Conservation (phyloP, 768 basidiomycete species). For the Mycena albidolilacea region DNA sequence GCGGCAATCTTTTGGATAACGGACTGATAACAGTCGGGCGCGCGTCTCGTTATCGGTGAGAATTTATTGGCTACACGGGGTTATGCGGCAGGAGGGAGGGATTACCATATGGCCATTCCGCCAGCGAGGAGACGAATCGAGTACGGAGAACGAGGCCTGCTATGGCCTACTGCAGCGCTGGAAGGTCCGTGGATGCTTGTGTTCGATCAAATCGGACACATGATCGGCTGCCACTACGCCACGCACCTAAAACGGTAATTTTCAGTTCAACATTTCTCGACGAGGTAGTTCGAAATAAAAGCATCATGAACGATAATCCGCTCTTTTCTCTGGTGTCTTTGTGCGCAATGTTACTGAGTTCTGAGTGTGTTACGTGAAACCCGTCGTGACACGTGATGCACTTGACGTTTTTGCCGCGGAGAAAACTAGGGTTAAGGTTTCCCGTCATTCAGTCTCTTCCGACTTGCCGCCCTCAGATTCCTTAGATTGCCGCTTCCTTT, state of each 20-base stretch:
- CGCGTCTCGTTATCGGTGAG: background rate
- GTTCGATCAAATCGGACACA: background rate
- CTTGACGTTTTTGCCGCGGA: background rate
- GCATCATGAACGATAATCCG: too few species aligned
- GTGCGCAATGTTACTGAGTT: too few species aligned
- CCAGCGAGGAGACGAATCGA: too few species aligned
- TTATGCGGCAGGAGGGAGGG: background rate
- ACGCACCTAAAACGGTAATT: background rate
- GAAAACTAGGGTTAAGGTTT: background rate
- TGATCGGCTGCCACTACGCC: background rate
- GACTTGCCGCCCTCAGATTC: background rate
- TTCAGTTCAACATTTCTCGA: background rate
- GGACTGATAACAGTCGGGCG: background rate
- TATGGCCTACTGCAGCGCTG: too few species aligned
- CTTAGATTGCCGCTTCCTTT: background rate
- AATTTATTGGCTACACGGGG: conserved; percentile 9
- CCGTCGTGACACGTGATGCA: too few species aligned
- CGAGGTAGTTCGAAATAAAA: background rate
- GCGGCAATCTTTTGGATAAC: background rate
- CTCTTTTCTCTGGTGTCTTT: too few species aligned
- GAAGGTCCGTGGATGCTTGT: background rate
- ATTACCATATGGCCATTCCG: background rate
- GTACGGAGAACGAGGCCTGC: too few species aligned
- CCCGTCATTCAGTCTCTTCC: background rate
- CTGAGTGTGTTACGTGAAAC: too few species aligned